Evolutionary conservation across 495 filamentous ascomycete genomes (phyloP).

Genomic region (Talaromyces stipitatus): DNA sequence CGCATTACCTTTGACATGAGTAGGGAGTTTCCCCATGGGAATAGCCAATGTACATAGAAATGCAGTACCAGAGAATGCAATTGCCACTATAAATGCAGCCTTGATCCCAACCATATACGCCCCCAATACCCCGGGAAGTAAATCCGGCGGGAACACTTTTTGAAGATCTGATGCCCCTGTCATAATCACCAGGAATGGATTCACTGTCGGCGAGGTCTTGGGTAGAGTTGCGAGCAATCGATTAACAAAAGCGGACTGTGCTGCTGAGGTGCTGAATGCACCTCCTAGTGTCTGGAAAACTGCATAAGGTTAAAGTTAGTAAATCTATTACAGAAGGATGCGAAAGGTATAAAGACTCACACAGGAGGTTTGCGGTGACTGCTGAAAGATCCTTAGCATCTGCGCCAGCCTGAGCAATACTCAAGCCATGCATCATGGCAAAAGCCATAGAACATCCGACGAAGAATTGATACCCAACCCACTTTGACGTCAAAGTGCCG

Average conservation of each 20-base stretch:
- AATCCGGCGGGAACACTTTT: constrained; percentile 26
- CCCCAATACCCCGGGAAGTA: constrained; percentile 39
- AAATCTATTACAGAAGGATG: too few relatives aligned
- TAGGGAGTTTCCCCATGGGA: neutral
- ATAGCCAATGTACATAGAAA: neutral
- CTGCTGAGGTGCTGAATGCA: constrained; percentile 31
- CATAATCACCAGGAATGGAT: constrained; percentile 26
- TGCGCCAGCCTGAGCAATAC: constrained; percentile 8
- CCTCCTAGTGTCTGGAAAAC: constrained; percentile 37
- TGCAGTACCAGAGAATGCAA: neutral
- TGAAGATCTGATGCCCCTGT: constrained; percentile 41
- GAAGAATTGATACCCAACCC: constrained; percentile 51
- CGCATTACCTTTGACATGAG: neutral
- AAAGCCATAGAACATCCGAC: constrained; percentile 31
- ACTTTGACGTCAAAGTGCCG: constrained; percentile 32
- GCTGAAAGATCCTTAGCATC: constrained; percentile 7
- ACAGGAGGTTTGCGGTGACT: neutral
- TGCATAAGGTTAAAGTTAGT: too few relatives aligned
- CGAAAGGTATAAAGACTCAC: neutral
- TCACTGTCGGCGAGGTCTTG: constrained; percentile 25
- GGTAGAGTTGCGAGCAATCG: constrained; percentile 13
- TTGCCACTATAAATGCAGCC: constrained; percentile 8
- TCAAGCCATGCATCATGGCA: constrained; percentile 8
- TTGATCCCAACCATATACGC: constrained; percentile 52
- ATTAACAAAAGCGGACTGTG: constrained; percentile 35